Conservation (phyloP, 2,329 filamentous ascomycete species). For the Metarhizium anisopliae region DNA sequence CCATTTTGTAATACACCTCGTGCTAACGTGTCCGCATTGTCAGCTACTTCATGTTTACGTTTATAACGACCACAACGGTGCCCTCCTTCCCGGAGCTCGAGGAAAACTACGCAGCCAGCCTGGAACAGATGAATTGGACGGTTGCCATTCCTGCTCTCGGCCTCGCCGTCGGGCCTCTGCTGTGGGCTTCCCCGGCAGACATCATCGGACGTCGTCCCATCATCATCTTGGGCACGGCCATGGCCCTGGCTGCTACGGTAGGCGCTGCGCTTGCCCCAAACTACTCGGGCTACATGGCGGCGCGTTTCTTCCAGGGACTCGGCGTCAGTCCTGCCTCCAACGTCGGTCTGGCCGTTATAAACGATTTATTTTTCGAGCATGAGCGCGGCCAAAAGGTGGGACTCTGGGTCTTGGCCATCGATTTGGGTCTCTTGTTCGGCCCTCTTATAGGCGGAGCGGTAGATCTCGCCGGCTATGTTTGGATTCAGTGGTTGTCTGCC, state of each 20-base stretch:
- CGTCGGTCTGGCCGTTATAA: conserved; percentile 45
- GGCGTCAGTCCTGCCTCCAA: conserved; percentile 44
- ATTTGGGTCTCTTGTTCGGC: conserved; percentile 42
- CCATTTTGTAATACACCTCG: background rate
- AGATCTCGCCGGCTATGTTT: conserved; percentile 28
- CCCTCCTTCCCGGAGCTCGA: conserved; percentile 43
- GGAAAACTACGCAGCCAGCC: conserved; percentile 32
- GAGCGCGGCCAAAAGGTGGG: conserved; percentile 39
- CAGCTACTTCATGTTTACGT: conserved; percentile 50
- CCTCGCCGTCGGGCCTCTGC: conserved; percentile 38
- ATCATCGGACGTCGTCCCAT: conserved; percentile 32
- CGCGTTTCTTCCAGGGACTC: conserved; percentile 48
- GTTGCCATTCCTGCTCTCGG: conserved; percentile 43
- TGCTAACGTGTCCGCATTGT: background rate
- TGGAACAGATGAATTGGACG: conserved; percentile 44
- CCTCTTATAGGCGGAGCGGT: conserved; percentile 18
- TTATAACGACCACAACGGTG: conserved; percentile 47
- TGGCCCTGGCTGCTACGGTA: conserved; percentile 23
- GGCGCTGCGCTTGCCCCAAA: conserved; percentile 23
- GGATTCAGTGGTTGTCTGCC: conserved; percentile 47
- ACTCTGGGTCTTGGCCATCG: conserved; percentile 47
- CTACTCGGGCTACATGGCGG: conserved; percentile 46
- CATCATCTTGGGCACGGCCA: conserved; percentile 18
- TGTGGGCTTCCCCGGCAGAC: conserved; percentile 39
- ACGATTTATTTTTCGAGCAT: conserved; percentile 48